Evolutionary conservation across 2,329 filamentous ascomycete species (phyloP).

Genomic region (Drechslera avenae): DNA sequence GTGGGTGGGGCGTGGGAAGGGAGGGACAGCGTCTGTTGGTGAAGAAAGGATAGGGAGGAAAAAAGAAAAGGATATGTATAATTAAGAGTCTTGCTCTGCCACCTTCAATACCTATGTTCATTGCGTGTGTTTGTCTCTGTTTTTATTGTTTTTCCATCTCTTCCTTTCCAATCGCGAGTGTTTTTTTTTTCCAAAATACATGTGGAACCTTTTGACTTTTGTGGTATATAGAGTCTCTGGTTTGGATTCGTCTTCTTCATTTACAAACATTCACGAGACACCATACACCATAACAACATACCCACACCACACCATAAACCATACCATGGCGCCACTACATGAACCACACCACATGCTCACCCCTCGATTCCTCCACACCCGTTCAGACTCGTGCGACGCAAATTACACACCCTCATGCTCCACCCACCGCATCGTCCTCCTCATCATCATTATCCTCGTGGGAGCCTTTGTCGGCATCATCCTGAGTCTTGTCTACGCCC

Average conservation of each 20-base stretch:
- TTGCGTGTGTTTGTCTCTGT: neutral
- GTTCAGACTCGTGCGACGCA: constrained; percentile 16
- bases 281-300: too few relatives aligned
- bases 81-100: neutral
- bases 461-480: constrained; percentile 20
- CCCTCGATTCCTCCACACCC: constrained; percentile 8
- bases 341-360: neutral
- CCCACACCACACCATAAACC: neutral
- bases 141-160: neutral
- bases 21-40: neutral
- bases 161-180: neutral
- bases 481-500: constrained; percentile 19
- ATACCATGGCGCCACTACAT: constrained; percentile 14
- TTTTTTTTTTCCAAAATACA: neutral
- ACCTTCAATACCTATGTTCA: neutral
- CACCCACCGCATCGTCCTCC: constrained; percentile 28
- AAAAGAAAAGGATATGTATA: constrained; percentile 11
- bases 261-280: too few relatives aligned
- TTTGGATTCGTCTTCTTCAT: too few relatives aligned
- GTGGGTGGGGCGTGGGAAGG: neutral
- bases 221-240: too few relatives aligned
- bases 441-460: constrained; percentile 26
- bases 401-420: constrained; percentile 18
- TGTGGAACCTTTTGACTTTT: too few relatives aligned
- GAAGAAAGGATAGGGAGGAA: too few relatives aligned